Evolutionary conservation across 495 filamentous ascomycete species (phyloP).

Genomic region (Hypoxylon subgilvum): DNA sequence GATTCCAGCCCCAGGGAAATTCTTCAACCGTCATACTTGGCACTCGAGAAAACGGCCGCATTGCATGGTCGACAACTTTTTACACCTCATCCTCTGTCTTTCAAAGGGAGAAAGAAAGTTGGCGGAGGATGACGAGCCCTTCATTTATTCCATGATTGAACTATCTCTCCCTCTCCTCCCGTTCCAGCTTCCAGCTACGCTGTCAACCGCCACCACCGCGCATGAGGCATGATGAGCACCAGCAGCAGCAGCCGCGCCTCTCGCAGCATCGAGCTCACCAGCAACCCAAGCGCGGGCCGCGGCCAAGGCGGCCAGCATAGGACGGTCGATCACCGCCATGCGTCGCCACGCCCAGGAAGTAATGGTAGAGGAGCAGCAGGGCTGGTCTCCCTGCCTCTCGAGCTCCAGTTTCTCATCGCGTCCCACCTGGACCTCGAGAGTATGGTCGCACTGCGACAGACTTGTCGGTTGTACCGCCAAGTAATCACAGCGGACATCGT

Average conservation of each 20-base stretch:
- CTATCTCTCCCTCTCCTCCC: constrained; percentile 14
- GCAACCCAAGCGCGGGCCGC: background rate
- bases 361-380: background rate
- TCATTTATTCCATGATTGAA: constrained; percentile 37
- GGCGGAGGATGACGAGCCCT: constrained; percentile 31
- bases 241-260: too few relatives aligned
- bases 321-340: constrained; percentile 6
- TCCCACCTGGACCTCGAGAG: constrained; percentile 38
- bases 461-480: constrained; percentile 35
- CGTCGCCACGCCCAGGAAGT: constrained; percentile 3
- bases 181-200: constrained; percentile 12
- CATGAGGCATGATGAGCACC: constrained; percentile 32
- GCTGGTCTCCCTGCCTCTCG: constrained; percentile 33
- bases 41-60: constrained; percentile 30
- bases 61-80: constrained; percentile 26
- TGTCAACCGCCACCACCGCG: too few relatives aligned
- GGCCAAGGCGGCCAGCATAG: background rate
- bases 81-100: constrained; percentile 12
- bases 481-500: constrained; percentile 35
- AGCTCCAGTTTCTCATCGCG: constrained; percentile 40
- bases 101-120: constrained; percentile 23
- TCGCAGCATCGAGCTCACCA: constrained; percentile 31
- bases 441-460: constrained; percentile 33
- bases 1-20: constrained; percentile 33
- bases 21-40: constrained; percentile 39